Base-by-base conservation (phyloP, 768 basidiomycete genomes). In the Suillus cothurnatus region DNA sequence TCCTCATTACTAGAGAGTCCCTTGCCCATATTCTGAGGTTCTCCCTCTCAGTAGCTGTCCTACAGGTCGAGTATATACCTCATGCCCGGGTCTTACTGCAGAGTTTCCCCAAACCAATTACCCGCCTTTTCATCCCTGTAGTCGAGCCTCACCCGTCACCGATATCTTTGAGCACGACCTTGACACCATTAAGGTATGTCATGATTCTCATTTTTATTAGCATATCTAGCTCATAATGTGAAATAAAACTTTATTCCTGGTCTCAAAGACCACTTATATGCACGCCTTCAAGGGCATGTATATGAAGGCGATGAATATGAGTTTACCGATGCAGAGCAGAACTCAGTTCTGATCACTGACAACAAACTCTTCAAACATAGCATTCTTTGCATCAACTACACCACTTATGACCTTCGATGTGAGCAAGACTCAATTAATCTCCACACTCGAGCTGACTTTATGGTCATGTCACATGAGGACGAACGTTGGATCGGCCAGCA, bases 301-400 rank as follows among this genome's bases (percentile, higher is more conserved):
- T 70, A 69, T 43, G 39, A 61, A 11, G 71, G 71, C 15, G 64
- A 70, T 12, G 66, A 68, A n/a, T 9, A 53, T 17, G 47, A 66
- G 74, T 68, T 69, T 61, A 67, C 76, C 0, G 43, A 67, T 6
- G 60, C 62, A 17, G 71, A 81, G 2, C 73, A 67, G 6, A 21
- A 53, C n/a, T 61, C 39, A n/a, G 49, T 82, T 3, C 28, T 64
- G 0, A 69, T 81, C 26, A 55, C 61, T 0, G 63, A 71, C 55
- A 72, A 81, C 68, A 63, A 64, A 21, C 70, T 82, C 2, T 82
- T 77, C 52, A 4, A 34, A 0, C 79, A 80, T 69, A 71, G 72
- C 53, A 67, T 70, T 5, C 26, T 80, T 6, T 74, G 72, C 0
- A 56, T 76, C 61, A 73, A 78, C 62, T 77, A 76, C 62, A 78